A percentile compares a stretch with the other conserved stretches of the same genome.
phyloP scores from a whole-genome alignment of 495 filamentous ascomycete genomes.

The Astrothelium subdiscretum region DNA sequence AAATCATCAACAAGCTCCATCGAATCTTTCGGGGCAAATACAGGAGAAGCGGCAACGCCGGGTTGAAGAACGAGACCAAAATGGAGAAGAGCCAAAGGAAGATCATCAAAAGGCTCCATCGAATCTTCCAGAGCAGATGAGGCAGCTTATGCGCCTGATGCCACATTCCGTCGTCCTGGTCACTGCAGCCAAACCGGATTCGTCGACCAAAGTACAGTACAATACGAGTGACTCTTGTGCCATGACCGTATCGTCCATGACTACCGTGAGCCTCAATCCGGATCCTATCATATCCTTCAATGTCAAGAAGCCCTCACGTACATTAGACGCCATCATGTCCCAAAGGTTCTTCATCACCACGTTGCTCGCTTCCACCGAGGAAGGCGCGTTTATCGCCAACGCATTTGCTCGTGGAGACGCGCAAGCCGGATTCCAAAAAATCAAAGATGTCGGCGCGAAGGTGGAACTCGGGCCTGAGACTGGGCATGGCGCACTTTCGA shows the following conservation, averaged over 20 bases:
- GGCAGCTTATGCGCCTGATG: constrained; percentile 55
- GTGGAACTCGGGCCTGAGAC: too few species aligned
- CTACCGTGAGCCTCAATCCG: constrained; percentile 56
- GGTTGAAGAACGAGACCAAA: not conserved
- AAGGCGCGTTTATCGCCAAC: constrained; percentile 17
- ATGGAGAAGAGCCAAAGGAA: not conserved
- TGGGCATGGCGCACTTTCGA: too few species aligned
- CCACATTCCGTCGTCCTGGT: constrained; percentile 66
- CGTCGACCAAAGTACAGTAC: too few species aligned
- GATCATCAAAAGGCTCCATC: not conserved
- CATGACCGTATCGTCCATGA: constrained; percentile 79
- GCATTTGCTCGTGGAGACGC: constrained; percentile 21
- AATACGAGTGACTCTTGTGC: constrained; percentile 42
- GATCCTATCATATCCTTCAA: constrained; percentile 69
- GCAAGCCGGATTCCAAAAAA: constrained; percentile 1
- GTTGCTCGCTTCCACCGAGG: constrained; percentile 18
- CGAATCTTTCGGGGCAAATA: too few species aligned
- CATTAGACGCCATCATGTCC: constrained; percentile 44
- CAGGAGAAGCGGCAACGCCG: not conserved
- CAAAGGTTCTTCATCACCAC: constrained; percentile 15
- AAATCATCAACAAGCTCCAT: not conserved
- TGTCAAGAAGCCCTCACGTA: constrained; percentile 60
- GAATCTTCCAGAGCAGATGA: constrained; percentile 28
- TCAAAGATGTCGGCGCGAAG: not conserved
- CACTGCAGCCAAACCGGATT: constrained; percentile 28